A percentile compares a stretch with the other conserved stretches of the same genome.
Conservation (phyloP, 2,329 filamentous ascomycete species). For the Fusarium illudens region DNA sequence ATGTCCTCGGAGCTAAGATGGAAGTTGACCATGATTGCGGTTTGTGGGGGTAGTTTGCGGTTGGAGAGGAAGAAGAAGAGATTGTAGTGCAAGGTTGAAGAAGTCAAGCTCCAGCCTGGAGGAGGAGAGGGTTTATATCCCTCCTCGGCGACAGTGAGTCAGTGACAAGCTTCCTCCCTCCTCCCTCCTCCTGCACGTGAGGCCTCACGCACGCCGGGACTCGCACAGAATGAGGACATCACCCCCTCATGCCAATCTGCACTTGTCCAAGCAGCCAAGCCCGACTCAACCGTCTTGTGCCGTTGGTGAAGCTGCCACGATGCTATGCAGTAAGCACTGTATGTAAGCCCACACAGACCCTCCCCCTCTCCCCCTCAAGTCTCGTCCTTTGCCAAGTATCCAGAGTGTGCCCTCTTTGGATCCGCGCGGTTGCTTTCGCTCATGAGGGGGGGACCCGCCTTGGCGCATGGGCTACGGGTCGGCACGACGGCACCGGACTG, state of each 20-base stretch:
- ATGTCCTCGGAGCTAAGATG: slow-evolving; percentile 57
- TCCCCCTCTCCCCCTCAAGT: slow-evolving; percentile 6
- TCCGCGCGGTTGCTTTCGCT: slow-evolving; percentile 5
- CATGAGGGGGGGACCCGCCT: slow-evolving; percentile 12
- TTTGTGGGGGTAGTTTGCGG: not conserved
- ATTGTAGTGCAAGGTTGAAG: slow-evolving; percentile 2
- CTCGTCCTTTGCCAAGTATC: not conserved
- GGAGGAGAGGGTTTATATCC: slow-evolving; percentile 12
- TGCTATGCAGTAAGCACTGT: slow-evolving; percentile 18
- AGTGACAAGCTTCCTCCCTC: not conserved
- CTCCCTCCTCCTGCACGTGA: not conserved
- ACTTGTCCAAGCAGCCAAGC: slow-evolving; percentile 25
- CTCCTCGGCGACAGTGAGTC: not conserved
- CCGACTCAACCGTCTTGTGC: slow-evolving; percentile 26
- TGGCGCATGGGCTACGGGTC: slow-evolving; percentile 11
- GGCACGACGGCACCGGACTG: slow-evolving; percentile 11
- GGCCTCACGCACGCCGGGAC: slow-evolving; percentile 22
- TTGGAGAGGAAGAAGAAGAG: not conserved
- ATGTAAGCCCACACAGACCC: slow-evolving; percentile 10
- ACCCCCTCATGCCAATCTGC: slow-evolving; percentile 5
- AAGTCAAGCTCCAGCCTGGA: not conserved
- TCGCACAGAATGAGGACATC: not conserved
- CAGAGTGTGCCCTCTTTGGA: not conserved
- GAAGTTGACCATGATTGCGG: slow-evolving; percentile 51
- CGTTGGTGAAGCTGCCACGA: slow-evolving; percentile 32